These are phyloP conservation scores for Suillus hirtellus DNA, from an alignment of 768 basidiomycete genomes.

Conservation along the genomic window DNA sequence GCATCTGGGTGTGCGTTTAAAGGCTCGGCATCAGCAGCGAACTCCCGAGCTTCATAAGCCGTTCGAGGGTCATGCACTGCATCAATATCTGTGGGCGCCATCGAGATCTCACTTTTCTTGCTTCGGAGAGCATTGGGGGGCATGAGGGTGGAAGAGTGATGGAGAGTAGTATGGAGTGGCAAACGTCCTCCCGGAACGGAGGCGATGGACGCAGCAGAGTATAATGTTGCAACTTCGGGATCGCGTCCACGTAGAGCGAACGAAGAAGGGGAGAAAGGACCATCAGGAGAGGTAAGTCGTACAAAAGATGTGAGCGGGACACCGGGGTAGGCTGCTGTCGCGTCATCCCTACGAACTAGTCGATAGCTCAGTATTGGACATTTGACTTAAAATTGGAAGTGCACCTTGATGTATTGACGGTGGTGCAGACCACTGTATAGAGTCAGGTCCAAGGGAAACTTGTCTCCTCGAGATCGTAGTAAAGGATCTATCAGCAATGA, in stretches of 20 bases:
- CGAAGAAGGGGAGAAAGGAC: conserved; percentile 49
- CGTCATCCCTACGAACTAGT: conserved; percentile 19
- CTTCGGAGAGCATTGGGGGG: conserved; percentile 29
- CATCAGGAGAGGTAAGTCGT: conserved; percentile 66
- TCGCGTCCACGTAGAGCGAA: conserved; percentile 48
- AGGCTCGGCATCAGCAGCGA: conserved; percentile 76
- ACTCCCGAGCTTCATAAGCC: conserved; percentile 70
- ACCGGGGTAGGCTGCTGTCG: conserved; percentile 45
- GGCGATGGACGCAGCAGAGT: conserved; percentile 81
- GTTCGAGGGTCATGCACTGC: conserved; percentile 42
- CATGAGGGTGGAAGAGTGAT: conserved; percentile 26
- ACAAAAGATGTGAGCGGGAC: conserved; percentile 75
- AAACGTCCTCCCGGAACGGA: conserved; percentile 55
- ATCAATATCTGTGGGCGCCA: conserved; percentile 28
- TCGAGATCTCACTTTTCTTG: conserved; percentile 20
- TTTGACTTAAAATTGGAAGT: not conserved
- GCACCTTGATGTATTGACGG: conserved; percentile 23
- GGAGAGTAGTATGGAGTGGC: conserved; percentile 38
- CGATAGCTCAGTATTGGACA: not conserved
- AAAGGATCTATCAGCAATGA: conserved; percentile 15
- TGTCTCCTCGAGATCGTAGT: conserved; percentile 13
- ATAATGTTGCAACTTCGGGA: conserved; percentile 81
- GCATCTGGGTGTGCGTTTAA: conserved; percentile 59
- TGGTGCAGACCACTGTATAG: conserved; percentile 15
- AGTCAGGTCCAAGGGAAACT: conserved; percentile 20